Evolutionary conservation across 352 stramenopile genomes (phyloP).

Genomic region (Phytophthora citricola): DNA sequence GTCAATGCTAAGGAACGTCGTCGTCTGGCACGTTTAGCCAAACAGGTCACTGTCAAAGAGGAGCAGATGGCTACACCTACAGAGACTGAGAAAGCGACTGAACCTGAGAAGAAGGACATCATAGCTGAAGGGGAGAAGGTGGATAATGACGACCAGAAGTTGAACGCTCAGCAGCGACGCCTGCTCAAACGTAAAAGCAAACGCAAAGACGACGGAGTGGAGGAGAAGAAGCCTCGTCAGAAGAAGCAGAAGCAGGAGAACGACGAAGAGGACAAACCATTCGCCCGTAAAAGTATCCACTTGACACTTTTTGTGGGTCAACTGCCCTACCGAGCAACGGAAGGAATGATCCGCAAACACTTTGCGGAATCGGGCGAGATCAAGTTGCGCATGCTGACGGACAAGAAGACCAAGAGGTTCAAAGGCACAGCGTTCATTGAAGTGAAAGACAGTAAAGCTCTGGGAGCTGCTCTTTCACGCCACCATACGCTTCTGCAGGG

Average conservation of each 20-base stretch:
- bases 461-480: constrained; percentile 76
- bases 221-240: constrained; percentile 14
- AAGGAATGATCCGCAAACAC: constrained; percentile 68
- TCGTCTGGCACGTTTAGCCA: constrained; percentile 29
- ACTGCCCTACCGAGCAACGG: constrained; percentile 78
- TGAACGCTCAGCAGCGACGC: constrained; percentile 69
- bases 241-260: constrained; percentile 49
- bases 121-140: neutral
- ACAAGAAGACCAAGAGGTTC: constrained; percentile 86
- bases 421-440: constrained; percentile 89
- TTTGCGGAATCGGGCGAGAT: constrained; percentile 82
- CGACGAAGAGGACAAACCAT: constrained; percentile 26
- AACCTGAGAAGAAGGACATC: neutral
- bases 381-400: constrained; percentile 80
- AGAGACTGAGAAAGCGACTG: neutral
- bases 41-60: constrained; percentile 22
- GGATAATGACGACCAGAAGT: constrained; percentile 1
- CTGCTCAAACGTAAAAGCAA: constrained; percentile 55
- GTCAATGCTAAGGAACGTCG: constrained; percentile 39
- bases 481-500: constrained; percentile 84
- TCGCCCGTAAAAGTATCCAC: constrained; percentile 72
- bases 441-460: constrained; percentile 82
- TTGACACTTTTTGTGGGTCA: constrained; percentile 88
- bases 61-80: neutral
- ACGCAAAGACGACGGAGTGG: constrained; percentile 34